phyloP scores from a whole-genome alignment of 345 rosid genomes.

The Arabis alpina region DNA sequence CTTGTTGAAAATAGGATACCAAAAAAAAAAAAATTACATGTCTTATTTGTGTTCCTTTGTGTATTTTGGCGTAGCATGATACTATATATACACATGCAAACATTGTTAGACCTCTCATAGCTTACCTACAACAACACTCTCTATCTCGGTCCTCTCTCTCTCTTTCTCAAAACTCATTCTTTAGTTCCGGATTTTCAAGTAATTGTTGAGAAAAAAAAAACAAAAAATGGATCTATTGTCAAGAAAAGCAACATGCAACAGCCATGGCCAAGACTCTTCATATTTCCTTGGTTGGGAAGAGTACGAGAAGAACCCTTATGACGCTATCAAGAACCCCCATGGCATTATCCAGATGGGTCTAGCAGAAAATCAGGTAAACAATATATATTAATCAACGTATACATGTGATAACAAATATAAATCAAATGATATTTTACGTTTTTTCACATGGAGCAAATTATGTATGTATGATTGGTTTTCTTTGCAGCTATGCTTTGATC shows the following conservation, averaged over 20 bases:
- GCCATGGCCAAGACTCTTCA: slow-evolving; percentile 77
- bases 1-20: not conserved
- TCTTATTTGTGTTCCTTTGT: not conserved
- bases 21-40: not conserved
- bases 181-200: slow-evolving; percentile 19
- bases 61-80: slow-evolving; percentile 23
- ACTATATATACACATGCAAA: slow-evolving; percentile 29
- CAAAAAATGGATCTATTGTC: slow-evolving; percentile 56
- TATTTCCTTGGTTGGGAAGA: slow-evolving; percentile 55
- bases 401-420: slow-evolving; percentile 7
- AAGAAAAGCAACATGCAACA: slow-evolving; percentile 59
- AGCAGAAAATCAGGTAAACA: slow-evolving; percentile 71
- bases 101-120: slow-evolving; percentile 31
- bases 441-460: not conserved
- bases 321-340: slow-evolving; percentile 54
- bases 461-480: not conserved
- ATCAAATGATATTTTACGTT: not conserved
- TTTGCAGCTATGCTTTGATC: slow-evolving; percentile 64
- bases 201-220: slow-evolving; percentile 1
- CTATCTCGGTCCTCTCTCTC: slow-evolving; percentile 3
- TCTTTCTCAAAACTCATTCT: not conserved
- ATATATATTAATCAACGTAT: not conserved
- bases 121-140: slow-evolving; percentile 6
- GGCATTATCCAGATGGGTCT: slow-evolving; percentile 86
- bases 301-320: slow-evolving; percentile 74